Base-by-base conservation (phyloP, 768 basidiomycete species). In the Serendipita sp. region DNA sequence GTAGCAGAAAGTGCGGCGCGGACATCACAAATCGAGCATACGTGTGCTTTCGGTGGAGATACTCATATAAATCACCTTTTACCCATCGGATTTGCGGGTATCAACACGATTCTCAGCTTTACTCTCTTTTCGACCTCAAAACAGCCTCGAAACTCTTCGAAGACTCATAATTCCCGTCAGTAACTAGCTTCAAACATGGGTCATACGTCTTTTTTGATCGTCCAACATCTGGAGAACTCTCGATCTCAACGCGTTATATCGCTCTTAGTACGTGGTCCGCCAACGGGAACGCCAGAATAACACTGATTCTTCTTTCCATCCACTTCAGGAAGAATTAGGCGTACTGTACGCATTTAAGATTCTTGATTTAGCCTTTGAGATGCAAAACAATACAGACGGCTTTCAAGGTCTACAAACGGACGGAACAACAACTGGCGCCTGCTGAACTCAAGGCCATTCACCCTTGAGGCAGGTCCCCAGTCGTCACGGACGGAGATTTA, bases 241-340 rank as follows among this genome's bases (percentile, higher is more conserved):
- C 69, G 71, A 43, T 66, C 68, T 16, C 69, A 72, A 58, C 62
- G 71, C 15, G 62, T 72, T 36, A 65, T 72, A 23, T 72, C 69
- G 71, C 66, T 72, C 2, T 63, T 72, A 27, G 68, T 69, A 29
- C 3, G 68, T 63, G 44, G 27, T 18, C 46, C 0, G 3, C 18
- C 62, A 34, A 1, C 27, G 15, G 0, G 11, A 31, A 15, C 15
- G 29, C n/a, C n/a, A 34, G n/a, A 11, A 64, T 65, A 13, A 18
- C 37, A 36, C 15, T 18, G 18, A 10, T n/a, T 0, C 18, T 6
- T 52, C 40, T 40, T 40, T 40, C 13, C 40, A 13, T 23, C 23
- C 23, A 0, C 23, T 37, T 16, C 62, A 81, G 80, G 80, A 83
- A 69, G 82, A 83, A 66, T 74, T 83, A 5, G 70, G 71, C 15